Conservation (phyloP, 2,329 filamentous ascomycete species). For the Arthroderma uncinatum region DNA sequence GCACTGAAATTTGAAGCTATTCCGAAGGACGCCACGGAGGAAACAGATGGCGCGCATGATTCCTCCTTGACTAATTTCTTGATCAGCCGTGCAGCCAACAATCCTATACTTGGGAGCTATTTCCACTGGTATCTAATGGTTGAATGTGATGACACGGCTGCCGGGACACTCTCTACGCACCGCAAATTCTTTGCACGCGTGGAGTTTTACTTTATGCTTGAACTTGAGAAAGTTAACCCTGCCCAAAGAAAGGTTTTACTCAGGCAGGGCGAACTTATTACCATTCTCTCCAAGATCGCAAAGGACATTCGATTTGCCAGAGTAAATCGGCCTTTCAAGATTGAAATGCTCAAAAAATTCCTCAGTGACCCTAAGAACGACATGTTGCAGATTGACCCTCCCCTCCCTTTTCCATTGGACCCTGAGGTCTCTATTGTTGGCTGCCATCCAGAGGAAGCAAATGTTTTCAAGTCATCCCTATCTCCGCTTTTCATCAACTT, state of each 20-base stretch:
- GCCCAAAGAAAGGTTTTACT: conserved; percentile 65
- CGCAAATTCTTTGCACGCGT: conserved; percentile 84
- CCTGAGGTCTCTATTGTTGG: conserved; percentile 69
- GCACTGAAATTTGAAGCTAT: conserved; percentile 88
- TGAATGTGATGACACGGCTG: conserved; percentile 75
- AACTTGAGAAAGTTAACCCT: conserved; percentile 63
- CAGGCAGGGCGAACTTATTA: conserved; percentile 80
- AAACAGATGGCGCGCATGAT: conserved; percentile 49
- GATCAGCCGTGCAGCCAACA: conserved; percentile 74
- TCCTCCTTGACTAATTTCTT: conserved; percentile 84
- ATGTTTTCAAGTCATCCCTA: conserved; percentile 90
- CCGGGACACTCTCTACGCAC: conserved; percentile 61
- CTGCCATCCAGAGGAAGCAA: conserved; percentile 70
- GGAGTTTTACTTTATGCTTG: conserved; percentile 90
- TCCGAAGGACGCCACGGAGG: conserved; percentile 46
- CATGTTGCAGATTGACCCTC: conserved; percentile 67
- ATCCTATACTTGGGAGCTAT: conserved; percentile 86
- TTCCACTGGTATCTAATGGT: conserved; percentile 99
- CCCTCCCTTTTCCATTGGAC: conserved; percentile 78
- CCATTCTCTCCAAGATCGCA: conserved; percentile 76
- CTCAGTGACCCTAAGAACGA: conserved; percentile 86
- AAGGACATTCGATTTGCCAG: conserved; percentile 74
- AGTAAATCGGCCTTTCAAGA: conserved; percentile 67
- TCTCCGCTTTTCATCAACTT: conserved; percentile 87
- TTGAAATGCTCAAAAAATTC: conserved; percentile 72